Evolutionary conservation across 2,329 filamentous ascomycete genomes (phyloP), one percentile per base, ranked within the genome.

Genomic region (Colletotrichum scovillei): DNA sequence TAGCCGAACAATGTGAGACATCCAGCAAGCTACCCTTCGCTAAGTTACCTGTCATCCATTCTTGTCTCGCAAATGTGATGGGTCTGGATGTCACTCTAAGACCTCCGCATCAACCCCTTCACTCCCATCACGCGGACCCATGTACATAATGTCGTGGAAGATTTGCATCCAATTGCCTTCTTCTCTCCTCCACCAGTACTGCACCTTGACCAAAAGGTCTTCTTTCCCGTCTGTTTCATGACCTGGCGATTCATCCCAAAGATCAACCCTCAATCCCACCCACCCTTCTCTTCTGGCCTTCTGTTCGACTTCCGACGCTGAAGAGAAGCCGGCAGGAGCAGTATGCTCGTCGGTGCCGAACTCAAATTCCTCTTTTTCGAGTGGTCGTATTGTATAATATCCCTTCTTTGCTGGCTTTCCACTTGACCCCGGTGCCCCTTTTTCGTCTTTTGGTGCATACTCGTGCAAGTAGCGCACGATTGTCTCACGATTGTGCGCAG

Each of bases 111-210:
- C 68, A 5, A 12, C 53, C 2, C 77, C 76, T 55, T 79, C 76
- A 1, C 73, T 79, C 14, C 78, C 78, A 65, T 80, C 78, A 4
- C 74, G 71, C 4, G 74, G 68, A 1, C 78, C 79, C 52, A 80
- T 69, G 60, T 79, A 79, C 73, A 78, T 72, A 30, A 80, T 80
- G 60, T 80, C 78, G 49, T 80, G 78, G 16, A 80, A 46, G 26
- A 78, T 76, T 58, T 80, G 79, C 3, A 67, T 57, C 70, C 77
- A 78, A 7, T 62, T 65, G 0, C 32, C 74, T 0, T 59, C 35
- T 19, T 80, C 78, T 63, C 74, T 68, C 38, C 72, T 76, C 78
- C 77, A 81, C 80, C 79, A 80, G 38, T 81, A 81, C 55, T 79
- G 76, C 16, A 79, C 78, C 52, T 81, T 80, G 12, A 80, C 75